Evolutionary conservation across 2,329 filamentous ascomycete genomes (phyloP), one percentile per base, ranked within the genome.

Genomic region (Neopestalotiopsis rosae): DNA sequence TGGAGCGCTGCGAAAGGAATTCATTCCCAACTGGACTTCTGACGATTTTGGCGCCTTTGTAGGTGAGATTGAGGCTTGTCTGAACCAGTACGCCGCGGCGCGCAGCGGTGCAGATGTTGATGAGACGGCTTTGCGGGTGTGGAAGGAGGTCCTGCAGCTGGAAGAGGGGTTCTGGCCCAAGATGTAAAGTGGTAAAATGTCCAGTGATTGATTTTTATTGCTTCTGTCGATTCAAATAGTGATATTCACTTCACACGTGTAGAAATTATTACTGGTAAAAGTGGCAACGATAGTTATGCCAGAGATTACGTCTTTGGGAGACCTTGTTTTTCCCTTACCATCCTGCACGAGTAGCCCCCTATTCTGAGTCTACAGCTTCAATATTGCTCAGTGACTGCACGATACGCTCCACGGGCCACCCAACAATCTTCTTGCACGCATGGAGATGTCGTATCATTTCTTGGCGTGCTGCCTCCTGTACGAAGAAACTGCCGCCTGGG

Each of bases 1-100:
- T 0, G 90, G 91, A 0, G 90, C 90, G 5, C 78, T 92, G 77
- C 82, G 90, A 68, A 83, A 82, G 64, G 86, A 88, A 74, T 91
- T 93, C 71, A 92, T 93, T 68, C 87, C 87, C 0, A 92, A 92
- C 74, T 93, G 90, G 91, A 89, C 87, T 59, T 89, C 87, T 71
- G 72, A 76, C 2, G 88, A 89, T 73, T 93, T 93, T 76, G 81
- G 84, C 28, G 82, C 85, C 61, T 87, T 87, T 1, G 78, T 73
- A 7, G 76, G 79, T 67, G 77, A 81, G 61, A 75, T 85, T 2
- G 74, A 79, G 66, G 69, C 73, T 1, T 77, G 77, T n/a, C 76
- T 81, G 3, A 76, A 80, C 67, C 69, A 70, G 7, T 76, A 75
- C 30, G 76, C 74, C 13, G 70, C 66, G 34, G 69, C 34, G 13